Conservation (phyloP, 78 protist species). For the Diacronema lutheri region DNA sequence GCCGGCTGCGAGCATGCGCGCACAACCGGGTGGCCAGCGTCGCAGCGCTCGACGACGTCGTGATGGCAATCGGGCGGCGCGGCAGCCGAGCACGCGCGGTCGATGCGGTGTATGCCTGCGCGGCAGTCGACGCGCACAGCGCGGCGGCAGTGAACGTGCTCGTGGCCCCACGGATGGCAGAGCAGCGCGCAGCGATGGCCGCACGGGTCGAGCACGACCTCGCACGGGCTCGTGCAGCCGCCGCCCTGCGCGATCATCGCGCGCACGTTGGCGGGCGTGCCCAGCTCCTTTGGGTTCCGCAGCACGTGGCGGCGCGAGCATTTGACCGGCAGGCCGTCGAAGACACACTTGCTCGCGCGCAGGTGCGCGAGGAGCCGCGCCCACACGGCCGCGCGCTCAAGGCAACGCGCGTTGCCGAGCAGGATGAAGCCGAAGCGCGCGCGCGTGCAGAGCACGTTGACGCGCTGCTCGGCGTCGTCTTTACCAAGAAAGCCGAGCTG, state of each 20-base stretch:
- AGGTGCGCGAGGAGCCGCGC: background rate
- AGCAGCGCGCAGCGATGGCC: constrained; percentile 20
- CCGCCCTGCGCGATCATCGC: background rate
- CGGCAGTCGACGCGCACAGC: background rate
- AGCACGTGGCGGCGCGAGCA: background rate
- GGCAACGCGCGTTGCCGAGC: constrained; percentile 12
- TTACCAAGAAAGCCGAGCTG: constrained; percentile 10
- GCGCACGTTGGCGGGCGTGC: background rate
- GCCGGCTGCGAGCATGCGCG: background rate
- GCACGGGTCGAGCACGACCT: background rate
- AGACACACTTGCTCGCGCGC: background rate
- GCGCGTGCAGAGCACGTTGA: constrained; percentile 47
- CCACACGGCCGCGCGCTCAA: constrained; percentile 8
- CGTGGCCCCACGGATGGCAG: constrained; percentile 17
- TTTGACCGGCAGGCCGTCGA: background rate
- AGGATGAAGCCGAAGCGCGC: constrained; percentile 24
- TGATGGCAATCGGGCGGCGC: background rate
- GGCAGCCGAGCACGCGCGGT: background rate
- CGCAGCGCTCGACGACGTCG: background rate
- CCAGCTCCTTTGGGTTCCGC: background rate
- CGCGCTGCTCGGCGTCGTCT: constrained; percentile 25
- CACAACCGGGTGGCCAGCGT: background rate
- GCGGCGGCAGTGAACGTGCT: background rate
- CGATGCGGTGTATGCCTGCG: constrained; percentile 13
- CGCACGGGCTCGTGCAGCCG: constrained; percentile 17